Conservation (phyloP, 1,139 yeast genomes). For the Lodderomyces parapsilosis region DNA sequence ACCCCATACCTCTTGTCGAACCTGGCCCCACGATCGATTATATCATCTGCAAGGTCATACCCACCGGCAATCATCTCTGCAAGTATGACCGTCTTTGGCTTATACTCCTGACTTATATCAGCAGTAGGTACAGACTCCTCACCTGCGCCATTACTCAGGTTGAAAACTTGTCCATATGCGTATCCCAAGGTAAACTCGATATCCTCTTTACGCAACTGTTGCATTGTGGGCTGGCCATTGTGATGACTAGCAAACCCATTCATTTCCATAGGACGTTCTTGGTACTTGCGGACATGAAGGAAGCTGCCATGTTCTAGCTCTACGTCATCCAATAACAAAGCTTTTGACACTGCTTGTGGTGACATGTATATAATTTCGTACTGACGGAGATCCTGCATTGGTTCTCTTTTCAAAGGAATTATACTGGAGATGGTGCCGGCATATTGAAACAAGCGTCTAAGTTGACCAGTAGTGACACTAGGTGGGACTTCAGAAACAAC, state of each 20-base stretch:
- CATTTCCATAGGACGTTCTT: neutral
- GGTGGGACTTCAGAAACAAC: neutral
- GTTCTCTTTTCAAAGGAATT: neutral
- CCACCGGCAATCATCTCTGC: constrained; percentile 78
- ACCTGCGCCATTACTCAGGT: constrained; percentile 2
- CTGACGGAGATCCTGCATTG: constrained; percentile 16
- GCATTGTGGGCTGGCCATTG: constrained; percentile 4
- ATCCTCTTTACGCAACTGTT: constrained; percentile 12
- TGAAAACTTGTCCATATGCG: neutral
- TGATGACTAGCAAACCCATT: constrained; percentile 32
- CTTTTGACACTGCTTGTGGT: constrained; percentile 69
- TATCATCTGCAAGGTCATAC: constrained; percentile 61
- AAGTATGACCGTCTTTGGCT: constrained; percentile 72
- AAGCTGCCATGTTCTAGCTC: constrained; percentile 53
- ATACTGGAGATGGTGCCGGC: neutral
- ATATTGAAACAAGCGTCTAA: neutral
- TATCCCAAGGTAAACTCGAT: constrained; percentile 4
- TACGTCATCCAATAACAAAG: constrained; percentile 69
- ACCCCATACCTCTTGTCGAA: constrained; percentile 67
- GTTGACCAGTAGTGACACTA: neutral
- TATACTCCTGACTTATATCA: constrained; percentile 71
- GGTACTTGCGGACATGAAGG: neutral
- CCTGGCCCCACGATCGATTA: constrained; percentile 57
- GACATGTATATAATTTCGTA: constrained; percentile 54
- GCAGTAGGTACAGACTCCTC: constrained; percentile 16